Percentiles rank a stretch among this genome's conserved stretches.
Conservation (phyloP, 176 grass and related monocot species). For the barley (Hordeum vulgare) region DNA sequence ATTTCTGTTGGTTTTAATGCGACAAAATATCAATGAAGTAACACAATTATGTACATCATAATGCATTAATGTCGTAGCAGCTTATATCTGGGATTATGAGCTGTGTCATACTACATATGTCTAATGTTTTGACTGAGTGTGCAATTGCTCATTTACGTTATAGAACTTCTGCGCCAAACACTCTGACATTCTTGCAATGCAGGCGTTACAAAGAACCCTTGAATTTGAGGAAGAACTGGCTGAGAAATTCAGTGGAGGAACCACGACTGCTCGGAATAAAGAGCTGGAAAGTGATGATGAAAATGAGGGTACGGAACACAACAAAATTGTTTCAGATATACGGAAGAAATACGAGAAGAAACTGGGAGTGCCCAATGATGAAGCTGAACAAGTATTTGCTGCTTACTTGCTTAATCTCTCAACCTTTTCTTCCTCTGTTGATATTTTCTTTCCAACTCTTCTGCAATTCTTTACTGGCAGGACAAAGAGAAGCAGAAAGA, state of each 20-base stretch:
- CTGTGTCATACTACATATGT: neutral
- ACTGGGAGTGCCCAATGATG: conserved; percentile 40
- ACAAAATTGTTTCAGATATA: conserved; percentile 92
- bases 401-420: conserved; percentile 4
- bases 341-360: conserved; percentile 97
- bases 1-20: neutral
- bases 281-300: conserved; percentile 63
- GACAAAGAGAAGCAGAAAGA: conserved; percentile 90
- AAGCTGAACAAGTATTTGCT: conserved; percentile 43
- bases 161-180: neutral
- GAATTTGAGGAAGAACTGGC: conserved; percentile 99
- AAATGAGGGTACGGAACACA: conserved; percentile 53
- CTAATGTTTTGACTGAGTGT: neutral
- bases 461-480: conserved; percentile 37
- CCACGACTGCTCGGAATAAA: conserved; percentile 46
- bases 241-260: conserved; percentile 94
- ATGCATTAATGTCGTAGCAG: neutral
- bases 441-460: conserved; percentile 23
- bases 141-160: conserved; percentile 11
- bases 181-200: conserved; percentile 12
- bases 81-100: neutral
- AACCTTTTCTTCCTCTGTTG: neutral
- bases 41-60: neutral
- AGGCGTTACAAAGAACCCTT: conserved; percentile 92
- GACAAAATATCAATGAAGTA: neutral